A percentile compares a stretch with the other conserved stretches of the same genome.
These are phyloP conservation scores for Wallacemonas sp. DNA, from an alignment of 208 protist genomes.

Conservation along the genomic window DNA sequence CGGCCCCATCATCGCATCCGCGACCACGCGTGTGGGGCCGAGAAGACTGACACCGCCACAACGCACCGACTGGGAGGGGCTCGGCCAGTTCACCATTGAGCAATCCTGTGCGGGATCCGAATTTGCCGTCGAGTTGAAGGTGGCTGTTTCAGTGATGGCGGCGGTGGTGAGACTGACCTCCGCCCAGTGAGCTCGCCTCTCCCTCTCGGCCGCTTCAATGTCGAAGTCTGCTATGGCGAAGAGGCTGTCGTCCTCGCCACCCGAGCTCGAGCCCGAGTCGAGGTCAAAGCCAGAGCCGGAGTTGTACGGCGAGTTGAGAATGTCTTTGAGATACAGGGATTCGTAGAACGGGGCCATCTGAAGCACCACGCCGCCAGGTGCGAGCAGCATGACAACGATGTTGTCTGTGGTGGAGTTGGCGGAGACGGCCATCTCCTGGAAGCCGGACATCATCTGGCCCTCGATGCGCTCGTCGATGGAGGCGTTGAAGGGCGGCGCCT, in stretches of 20 bases:
- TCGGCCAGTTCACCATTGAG: constrained; percentile 10
- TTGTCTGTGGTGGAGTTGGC: constrained; percentile 12
- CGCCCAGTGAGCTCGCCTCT: no score
- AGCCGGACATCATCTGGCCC: constrained; percentile 35
- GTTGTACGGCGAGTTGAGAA: constrained; percentile 23
- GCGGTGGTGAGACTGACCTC: no score
- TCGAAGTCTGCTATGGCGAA: no score
- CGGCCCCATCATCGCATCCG: constrained; percentile 2
- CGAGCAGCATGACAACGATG: constrained; percentile 22
- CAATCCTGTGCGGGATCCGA: neutral
- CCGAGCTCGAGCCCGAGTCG: neutral
- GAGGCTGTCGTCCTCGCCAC: no score
- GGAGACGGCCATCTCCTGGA: constrained; percentile 25
- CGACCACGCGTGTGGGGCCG: constrained; percentile 5
- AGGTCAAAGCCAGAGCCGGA: neutral
- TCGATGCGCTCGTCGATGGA: constrained; percentile 23
- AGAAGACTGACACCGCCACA: constrained; percentile 11
- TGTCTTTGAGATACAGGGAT: constrained; percentile 7
- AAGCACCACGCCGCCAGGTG: constrained; percentile 59
- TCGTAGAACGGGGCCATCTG: constrained; percentile 30
- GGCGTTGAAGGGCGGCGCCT: constrained; percentile 35
- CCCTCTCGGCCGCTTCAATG: no score
- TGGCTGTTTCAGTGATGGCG: no score
- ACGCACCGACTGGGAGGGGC: neutral
- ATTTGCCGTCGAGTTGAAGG: no score